phyloP scores from a whole-genome alignment of 306 rosid species.

The Prosopis cineraria region DNA sequence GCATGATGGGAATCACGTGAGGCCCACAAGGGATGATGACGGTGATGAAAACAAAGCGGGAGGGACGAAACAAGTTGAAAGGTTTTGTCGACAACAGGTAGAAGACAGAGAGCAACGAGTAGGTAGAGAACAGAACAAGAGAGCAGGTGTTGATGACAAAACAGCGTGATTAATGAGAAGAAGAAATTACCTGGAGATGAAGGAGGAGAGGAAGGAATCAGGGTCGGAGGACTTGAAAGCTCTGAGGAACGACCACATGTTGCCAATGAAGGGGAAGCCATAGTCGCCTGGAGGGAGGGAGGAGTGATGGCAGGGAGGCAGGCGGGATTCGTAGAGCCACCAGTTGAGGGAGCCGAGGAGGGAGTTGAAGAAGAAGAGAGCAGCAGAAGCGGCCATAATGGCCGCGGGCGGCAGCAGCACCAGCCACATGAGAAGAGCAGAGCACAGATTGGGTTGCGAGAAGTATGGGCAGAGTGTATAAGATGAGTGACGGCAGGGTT shows the following conservation, averaged over 20 bases:
- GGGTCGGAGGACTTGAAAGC: slow-evolving; percentile 88
- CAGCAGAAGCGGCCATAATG: neutral
- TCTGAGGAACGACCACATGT: slow-evolving; percentile 89
- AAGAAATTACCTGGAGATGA: slow-evolving; percentile 58
- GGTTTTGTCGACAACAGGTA: neutral
- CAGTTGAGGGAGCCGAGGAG: slow-evolving; percentile 52
- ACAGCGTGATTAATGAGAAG: neutral
- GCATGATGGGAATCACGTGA: neutral
- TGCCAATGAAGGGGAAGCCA: slow-evolving; percentile 93
- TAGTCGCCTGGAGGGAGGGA: slow-evolving; percentile 87
- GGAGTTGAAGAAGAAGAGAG: slow-evolving; percentile 35
- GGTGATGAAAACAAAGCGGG: neutral
- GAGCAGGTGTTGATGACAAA: slow-evolving; percentile 25
- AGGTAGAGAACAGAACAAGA: neutral
- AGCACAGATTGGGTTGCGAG: neutral
- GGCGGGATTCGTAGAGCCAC: slow-evolving; percentile 63
- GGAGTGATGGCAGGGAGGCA: slow-evolving; percentile 56
- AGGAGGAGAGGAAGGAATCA: slow-evolving; percentile 72
- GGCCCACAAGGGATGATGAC: neutral
- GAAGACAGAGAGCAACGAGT: neutral
- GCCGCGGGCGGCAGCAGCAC: slow-evolving; percentile 14
- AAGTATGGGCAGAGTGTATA: neutral
- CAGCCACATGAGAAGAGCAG: neutral
- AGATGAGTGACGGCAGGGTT: neutral
- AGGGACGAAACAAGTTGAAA: neutral